A percentile compares a stretch with the other conserved stretches of the same genome.
These are phyloP conservation scores for Allium sativum DNA, from an alignment of 106 monocot genomes.

Conservation along the genomic window DNA sequence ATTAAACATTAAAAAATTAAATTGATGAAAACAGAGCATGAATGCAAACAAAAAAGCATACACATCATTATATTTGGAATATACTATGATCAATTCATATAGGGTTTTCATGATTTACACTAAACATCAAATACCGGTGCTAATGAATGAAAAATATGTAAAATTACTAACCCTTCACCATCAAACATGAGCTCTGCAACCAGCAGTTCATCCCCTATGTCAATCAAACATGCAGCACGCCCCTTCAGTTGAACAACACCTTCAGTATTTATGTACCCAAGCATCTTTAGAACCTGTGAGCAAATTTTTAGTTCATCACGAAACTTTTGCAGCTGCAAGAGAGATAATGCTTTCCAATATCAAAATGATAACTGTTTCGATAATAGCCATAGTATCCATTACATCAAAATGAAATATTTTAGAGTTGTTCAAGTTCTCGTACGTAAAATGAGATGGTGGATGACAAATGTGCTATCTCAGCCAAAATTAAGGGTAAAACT, in stretches of 20 bases:
- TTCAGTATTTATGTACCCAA: conserved; percentile 95
- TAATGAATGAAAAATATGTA: neutral
- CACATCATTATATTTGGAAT: no score
- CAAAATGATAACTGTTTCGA: neutral
- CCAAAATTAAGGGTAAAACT: no score
- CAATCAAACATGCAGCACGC: conserved; percentile 96
- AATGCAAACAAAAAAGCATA: no score
- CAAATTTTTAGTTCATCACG: conserved; percentile 95
- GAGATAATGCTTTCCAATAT: neutral
- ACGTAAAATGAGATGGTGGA: no score
- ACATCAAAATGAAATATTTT: neutral
- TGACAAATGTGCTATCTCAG: no score
- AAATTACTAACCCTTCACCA: conserved; percentile 70
- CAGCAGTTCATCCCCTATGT: conserved; percentile 96
- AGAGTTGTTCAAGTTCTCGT: neutral
- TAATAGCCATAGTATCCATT: neutral
- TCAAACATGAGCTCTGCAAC: conserved; percentile 98
- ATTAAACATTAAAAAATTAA: no score
- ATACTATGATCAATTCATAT: no score
- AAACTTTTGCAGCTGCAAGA: conserved; percentile 82
- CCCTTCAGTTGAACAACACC: conserved; percentile 92
- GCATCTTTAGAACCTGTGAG: conserved; percentile 87
- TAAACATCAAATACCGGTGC: neutral
- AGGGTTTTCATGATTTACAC: neutral
- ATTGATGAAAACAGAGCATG: no score